phyloP scores from a whole-genome alignment of 257 asterid species.

The Mitragyna speciosa region DNA sequence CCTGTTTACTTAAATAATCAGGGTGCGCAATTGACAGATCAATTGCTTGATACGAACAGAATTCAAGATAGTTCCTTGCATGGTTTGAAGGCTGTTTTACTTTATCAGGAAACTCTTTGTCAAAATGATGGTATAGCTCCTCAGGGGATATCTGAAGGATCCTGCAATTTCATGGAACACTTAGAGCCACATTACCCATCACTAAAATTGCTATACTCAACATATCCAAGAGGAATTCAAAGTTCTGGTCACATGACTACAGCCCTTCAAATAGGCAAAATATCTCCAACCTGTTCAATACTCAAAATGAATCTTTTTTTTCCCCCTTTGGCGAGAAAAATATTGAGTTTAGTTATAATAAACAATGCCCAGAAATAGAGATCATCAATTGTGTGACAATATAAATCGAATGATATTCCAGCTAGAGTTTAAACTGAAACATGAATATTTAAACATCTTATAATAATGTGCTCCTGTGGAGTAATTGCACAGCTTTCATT shows the following conservation, averaged over 20 bases:
- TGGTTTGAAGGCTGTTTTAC: conserved; percentile 48
- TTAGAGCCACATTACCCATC: background rate
- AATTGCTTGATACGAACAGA: conserved; percentile 70
- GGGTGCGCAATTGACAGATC: conserved; percentile 43
- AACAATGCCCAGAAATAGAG: too few relatives aligned
- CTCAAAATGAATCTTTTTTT: too few relatives aligned
- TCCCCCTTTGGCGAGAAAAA: too few relatives aligned
- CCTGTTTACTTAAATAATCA: conserved; percentile 63
- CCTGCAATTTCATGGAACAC: conserved; percentile 39
- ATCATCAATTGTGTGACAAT: too few relatives aligned
- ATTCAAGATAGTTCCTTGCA: conserved; percentile 79
- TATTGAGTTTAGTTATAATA: too few relatives aligned
- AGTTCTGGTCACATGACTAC: background rate
- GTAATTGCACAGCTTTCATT: background rate
- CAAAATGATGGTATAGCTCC: conserved; percentile 58
- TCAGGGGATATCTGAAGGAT: conserved; percentile 50
- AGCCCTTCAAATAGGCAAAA: background rate
- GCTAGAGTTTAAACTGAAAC: too few relatives aligned
- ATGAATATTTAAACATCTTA: too few relatives aligned
- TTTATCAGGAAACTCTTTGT: conserved; percentile 53
- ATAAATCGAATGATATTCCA: too few relatives aligned
- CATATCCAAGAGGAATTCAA: background rate
- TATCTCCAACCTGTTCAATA: background rate
- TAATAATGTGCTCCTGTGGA: background rate
- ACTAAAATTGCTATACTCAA: background rate